These are phyloP conservation scores for Wickerhamomyces bisporus DNA, from an alignment of 805 yeast species.

Conservation along the genomic window DNA sequence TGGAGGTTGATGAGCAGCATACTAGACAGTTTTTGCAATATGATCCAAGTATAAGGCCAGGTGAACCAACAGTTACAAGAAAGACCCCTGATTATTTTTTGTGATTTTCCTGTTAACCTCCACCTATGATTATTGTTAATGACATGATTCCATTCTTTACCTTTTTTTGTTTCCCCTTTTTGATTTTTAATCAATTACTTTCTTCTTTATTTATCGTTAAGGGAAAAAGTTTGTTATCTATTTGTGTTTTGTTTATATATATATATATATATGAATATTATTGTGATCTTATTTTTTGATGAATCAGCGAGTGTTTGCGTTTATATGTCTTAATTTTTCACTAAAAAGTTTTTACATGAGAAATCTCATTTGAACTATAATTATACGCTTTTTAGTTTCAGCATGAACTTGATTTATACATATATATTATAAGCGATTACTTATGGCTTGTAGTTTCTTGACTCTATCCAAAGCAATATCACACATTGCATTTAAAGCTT, in stretches of 20 bases:
- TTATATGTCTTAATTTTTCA: too few species aligned
- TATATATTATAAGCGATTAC: conserved; percentile 1
- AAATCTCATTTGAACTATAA: too few species aligned
- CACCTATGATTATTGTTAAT: background rate
- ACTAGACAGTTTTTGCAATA: conserved; percentile 89
- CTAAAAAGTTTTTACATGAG: too few species aligned
- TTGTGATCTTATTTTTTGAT: too few species aligned
- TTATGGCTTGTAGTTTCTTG: conserved; percentile 34
- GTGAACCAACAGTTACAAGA: conserved; percentile 95
- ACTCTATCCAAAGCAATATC: conserved; percentile 84
- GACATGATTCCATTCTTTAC: conserved; percentile 1
- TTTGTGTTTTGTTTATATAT: too few species aligned
- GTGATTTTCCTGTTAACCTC: conserved; percentile 27
- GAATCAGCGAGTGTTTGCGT: too few species aligned
- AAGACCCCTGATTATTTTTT: conserved; percentile 96
- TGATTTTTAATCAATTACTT: too few species aligned
- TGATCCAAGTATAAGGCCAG: conserved; percentile 95
- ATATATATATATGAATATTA: too few species aligned
- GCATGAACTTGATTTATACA: too few species aligned
- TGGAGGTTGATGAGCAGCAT: conserved; percentile 95
- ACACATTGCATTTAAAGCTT: conserved; percentile 85
- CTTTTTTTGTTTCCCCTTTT: background rate
- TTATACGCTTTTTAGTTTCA: too few species aligned
- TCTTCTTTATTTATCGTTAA: too few species aligned
- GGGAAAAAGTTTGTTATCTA: too few species aligned